Conservation (phyloP, 768 basidiomycete genomes). For the Termitomyces sp. region DNA sequence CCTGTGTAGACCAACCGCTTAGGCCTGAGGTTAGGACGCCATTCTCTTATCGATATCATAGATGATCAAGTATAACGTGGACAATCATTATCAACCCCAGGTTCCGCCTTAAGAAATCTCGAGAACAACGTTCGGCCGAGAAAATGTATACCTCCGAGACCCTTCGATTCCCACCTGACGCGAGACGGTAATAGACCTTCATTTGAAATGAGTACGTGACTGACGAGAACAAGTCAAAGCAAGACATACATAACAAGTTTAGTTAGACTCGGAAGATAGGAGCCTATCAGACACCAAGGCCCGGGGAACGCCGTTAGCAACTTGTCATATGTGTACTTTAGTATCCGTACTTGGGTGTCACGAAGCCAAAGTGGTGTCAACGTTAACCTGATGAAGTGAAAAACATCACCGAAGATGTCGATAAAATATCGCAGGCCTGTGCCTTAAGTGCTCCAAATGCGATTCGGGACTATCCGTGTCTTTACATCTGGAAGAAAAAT, state of each 20-base stretch:
- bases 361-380: no score
- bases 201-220: no score
- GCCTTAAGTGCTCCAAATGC: background rate
- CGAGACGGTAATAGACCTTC: background rate
- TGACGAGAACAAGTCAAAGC: background rate
- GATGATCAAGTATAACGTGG: conserved; percentile 5
- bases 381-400: background rate
- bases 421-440: background rate
- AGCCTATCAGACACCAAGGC: background rate
- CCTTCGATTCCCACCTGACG: background rate
- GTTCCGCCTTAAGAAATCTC: background rate
- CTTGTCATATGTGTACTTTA: no score
- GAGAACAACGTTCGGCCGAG: background rate
- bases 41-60: conserved; percentile 7
- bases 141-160: background rate
- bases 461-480: background rate
- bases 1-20: background rate
- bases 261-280: background rate
- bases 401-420: background rate
- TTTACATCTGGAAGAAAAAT: background rate
- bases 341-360: background rate
- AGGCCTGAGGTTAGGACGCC: background rate
- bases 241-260: background rate
- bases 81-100: background rate
- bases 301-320: background rate